Conservation (phyloP, 345 rosid species). For the Heritiera littoralis region DNA sequence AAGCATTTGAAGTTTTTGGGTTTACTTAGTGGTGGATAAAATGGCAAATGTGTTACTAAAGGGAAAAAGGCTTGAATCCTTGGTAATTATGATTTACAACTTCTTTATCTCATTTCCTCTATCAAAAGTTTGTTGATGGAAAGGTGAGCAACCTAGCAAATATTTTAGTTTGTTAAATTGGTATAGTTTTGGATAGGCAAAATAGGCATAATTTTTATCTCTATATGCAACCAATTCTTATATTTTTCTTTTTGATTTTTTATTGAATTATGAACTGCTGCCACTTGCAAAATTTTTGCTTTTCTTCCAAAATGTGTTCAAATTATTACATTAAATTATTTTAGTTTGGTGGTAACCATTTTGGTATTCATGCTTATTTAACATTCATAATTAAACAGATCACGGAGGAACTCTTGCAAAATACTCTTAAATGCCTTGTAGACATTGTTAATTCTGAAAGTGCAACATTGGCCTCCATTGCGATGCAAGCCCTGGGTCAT, state of each 20-base stretch:
- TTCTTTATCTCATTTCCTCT: background rate
- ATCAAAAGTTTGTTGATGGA: background rate
- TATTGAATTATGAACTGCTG: too few relatives aligned
- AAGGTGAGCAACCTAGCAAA: background rate
- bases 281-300: background rate
- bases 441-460: constrained; percentile 68
- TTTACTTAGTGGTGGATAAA: background rate
- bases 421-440: constrained; percentile 63
- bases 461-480: constrained; percentile 75
- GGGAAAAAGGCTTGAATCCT: background rate
- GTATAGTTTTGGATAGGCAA: background rate
- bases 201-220: background rate
- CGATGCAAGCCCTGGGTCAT: constrained; percentile 97
- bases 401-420: constrained; percentile 57
- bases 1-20: background rate
- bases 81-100: background rate
- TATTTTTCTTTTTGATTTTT: background rate
- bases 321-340: background rate
- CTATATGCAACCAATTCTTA: background rate
- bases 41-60: background rate
- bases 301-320: background rate
- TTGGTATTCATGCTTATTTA: constrained; percentile 10
- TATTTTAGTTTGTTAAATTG: constrained; percentile 1
- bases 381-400: constrained; percentile 48
- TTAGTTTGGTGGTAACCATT: background rate